These are phyloP conservation scores for Apophysomyces ossiformis DNA, from an alignment of 371 early-diverging fungal species.

Conservation along the genomic window DNA sequence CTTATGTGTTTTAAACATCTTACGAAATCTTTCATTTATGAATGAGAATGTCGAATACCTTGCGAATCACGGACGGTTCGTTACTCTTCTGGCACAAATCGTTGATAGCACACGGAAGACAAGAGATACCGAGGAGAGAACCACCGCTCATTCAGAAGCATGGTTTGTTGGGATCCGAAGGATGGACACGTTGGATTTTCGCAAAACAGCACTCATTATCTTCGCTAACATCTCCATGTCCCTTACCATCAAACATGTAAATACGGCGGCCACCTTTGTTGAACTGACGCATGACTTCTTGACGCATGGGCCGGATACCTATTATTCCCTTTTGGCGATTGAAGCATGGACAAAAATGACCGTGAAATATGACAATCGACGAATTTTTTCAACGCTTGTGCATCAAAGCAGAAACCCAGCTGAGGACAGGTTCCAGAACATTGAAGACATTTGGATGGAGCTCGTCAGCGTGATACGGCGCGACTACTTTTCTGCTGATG, in stretches of 20 bases:
- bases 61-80: slow-evolving; percentile 60
- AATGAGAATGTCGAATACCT: slow-evolving; percentile 63
- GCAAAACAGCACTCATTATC: slow-evolving; percentile 59
- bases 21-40: slow-evolving; percentile 71
- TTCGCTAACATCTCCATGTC: slow-evolving; percentile 56
- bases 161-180: slow-evolving; percentile 53
- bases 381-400: slow-evolving; percentile 44
- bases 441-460: slow-evolving; percentile 46
- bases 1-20: slow-evolving; percentile 55
- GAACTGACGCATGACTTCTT: slow-evolving; percentile 58
- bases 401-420: slow-evolving; percentile 19
- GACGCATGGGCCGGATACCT: slow-evolving; percentile 58
- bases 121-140: slow-evolving; percentile 21
- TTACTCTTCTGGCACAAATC: slow-evolving; percentile 34
- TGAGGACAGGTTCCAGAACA: slow-evolving; percentile 9
- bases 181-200: slow-evolving; percentile 62
- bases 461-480: slow-evolving; percentile 39
- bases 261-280: slow-evolving; percentile 46
- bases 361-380: slow-evolving; percentile 60
- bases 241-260: slow-evolving; percentile 36
- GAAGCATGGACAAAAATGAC: slow-evolving; percentile 64
- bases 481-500: slow-evolving; percentile 46
- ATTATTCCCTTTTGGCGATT: slow-evolving; percentile 59
- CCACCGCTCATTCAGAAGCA: slow-evolving; percentile 28
- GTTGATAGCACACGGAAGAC: slow-evolving; percentile 22